Evolutionary conservation across 164 flowering plant species (phyloP), one percentile per base, ranked within the genome.

Genomic region (Amborella trichopoda): DNA sequence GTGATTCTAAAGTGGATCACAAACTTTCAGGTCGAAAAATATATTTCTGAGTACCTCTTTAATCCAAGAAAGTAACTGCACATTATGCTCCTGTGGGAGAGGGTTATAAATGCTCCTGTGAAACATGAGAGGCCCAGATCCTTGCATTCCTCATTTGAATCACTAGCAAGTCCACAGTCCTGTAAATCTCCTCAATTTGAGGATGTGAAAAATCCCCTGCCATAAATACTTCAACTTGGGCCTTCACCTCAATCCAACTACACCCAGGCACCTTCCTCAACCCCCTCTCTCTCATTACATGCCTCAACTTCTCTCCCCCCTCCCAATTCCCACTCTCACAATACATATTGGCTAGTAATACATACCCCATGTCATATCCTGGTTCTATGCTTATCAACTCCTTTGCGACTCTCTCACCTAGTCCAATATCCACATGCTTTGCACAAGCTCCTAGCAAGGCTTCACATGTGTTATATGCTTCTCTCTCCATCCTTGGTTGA

Each of bases 311-410:
- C 63, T 67, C 67, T 23, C 63, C 64, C 55, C 58, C 67, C 45
- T 54, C 58, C 71, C 71, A 67, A 26, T 51, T 33, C 19, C 64
- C 71, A 46, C 61, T 71, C 3, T 68, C 61, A 55, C 81, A 74
- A 53, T 76, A 85, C 62, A 81, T 28, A 40, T 84, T 85, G 2
- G 95, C 77, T 50, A 76, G 26, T 37, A 74, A 16, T 18, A 85
- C 81, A 55, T 79, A 81, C 22, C 77, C 65, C 59, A 64, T 50
- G 20, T 81, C 86, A 39, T 67, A 61, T 4, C 16, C 17, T 40
- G 90, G 76, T 37, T 74, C 71, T 41, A 61, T 50, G 19, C 21
- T 14, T 46, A 65, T 58, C 67, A 76, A 53, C 32, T 53, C 56
- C 48, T 63, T 54, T 22, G 73, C 74, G 25, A 74, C n/a, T 26